These are phyloP conservation scores for Tolypocladium paradoxum DNA, from an alignment of 2,329 filamentous ascomycete species.

Conservation along the genomic window DNA sequence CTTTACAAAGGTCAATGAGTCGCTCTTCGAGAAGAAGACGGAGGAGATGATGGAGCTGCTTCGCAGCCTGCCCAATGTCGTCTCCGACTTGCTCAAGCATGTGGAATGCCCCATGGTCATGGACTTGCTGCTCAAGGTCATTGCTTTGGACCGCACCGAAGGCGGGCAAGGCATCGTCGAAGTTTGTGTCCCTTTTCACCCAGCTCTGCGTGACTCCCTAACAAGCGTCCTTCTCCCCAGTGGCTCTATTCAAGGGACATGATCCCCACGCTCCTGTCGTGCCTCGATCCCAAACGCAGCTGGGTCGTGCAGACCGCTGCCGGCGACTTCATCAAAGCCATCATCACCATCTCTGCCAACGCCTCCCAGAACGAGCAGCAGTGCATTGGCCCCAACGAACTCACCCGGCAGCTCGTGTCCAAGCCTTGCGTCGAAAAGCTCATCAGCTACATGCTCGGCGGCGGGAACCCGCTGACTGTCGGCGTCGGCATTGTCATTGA, in stretches of 20 bases:
- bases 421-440: constrained; percentile 71
- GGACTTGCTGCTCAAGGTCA: constrained; percentile 93
- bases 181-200: constrained; percentile 37
- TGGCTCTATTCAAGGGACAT: constrained; percentile 88
- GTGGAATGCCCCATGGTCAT: constrained; percentile 98
- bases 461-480: constrained; percentile 88
- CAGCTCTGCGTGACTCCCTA: constrained; percentile 5
- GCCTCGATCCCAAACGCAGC: constrained; percentile 72
- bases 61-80: constrained; percentile 69
- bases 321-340: constrained; percentile 95
- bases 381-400: constrained; percentile 95
- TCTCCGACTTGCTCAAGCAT: constrained; percentile 79
- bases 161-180: constrained; percentile 89
- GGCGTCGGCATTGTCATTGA: constrained; percentile 97
- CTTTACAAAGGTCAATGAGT: constrained; percentile 97
- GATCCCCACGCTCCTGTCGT: constrained; percentile 77
- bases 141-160: constrained; percentile 87
- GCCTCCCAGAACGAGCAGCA: constrained; percentile 96
- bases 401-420: constrained; percentile 90
- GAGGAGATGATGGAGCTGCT: constrained; percentile 92
- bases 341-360: constrained; percentile 97
- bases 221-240: constrained; percentile 29
- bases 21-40: constrained; percentile 95
- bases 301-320: constrained; percentile 92
- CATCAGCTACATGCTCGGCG: constrained; percentile 84